Conservation (phyloP, 2,329 filamentous ascomycete genomes). For the Aspergillus tamarii region DNA sequence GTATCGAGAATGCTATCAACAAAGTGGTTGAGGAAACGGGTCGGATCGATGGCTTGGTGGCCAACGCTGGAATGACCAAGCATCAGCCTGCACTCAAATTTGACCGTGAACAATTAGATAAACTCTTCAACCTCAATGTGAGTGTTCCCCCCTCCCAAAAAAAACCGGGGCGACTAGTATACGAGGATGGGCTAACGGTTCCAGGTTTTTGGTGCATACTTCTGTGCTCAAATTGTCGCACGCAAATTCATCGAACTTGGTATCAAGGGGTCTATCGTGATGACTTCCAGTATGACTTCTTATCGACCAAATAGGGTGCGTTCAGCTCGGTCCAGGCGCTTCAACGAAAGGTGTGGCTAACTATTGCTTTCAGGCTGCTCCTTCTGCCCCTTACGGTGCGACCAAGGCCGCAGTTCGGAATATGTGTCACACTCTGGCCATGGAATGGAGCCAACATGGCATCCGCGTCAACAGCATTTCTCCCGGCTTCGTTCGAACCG, state of each 20-base stretch:
- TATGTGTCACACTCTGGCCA: conserved; percentile 42
- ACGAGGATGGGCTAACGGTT: neutral
- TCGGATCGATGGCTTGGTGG: conserved; percentile 48
- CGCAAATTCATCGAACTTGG: conserved; percentile 47
- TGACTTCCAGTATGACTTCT: conserved; percentile 54
- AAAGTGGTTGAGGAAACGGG: conserved; percentile 41
- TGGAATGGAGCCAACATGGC: conserved; percentile 53
- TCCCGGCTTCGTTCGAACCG: conserved; percentile 48
- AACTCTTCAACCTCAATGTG: conserved; percentile 51
- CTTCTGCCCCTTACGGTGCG: conserved; percentile 54
- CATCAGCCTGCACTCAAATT: conserved; percentile 53
- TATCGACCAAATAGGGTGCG: conserved; percentile 51
- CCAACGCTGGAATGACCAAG: conserved; percentile 49
- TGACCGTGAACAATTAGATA: conserved; percentile 42
- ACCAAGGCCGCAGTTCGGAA: conserved; percentile 48
- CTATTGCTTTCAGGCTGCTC: conserved; percentile 42
- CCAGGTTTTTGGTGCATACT: conserved; percentile 34
- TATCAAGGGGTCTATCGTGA: conserved; percentile 43
- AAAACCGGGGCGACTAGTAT: neutral
- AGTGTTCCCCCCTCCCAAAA: neutral
- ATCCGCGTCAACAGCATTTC: conserved; percentile 49
- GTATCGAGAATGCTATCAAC: conserved; percentile 46
- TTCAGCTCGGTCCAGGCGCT: neutral
- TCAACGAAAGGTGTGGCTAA: no score
- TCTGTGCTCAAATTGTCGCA: conserved; percentile 34